Evolutionary conservation across 352 stramenopile species (phyloP).

Genomic region (Phytophthora europaea): DNA sequence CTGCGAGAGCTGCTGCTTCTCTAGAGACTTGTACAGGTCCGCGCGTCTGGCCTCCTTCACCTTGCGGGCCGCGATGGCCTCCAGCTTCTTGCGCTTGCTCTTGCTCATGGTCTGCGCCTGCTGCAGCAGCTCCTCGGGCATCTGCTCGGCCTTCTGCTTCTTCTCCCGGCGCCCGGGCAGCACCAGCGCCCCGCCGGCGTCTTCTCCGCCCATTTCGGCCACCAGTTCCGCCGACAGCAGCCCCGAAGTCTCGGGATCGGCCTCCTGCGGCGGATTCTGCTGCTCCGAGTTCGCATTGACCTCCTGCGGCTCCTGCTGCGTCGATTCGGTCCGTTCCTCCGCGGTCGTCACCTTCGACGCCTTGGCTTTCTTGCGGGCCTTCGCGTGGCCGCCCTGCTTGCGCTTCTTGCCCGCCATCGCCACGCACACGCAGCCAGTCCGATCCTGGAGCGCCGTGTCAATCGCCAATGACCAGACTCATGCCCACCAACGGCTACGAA

Average conservation of each 20-base stretch:
- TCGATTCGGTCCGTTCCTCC: constrained; percentile 18
- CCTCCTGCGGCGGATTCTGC: neutral
- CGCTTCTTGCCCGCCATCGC: constrained; percentile 72
- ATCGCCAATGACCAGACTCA: constrained; percentile 1
- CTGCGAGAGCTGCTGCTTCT: constrained; percentile 63
- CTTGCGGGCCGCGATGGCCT: constrained; percentile 79
- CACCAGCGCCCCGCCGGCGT: constrained; percentile 68
- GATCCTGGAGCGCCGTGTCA: constrained; percentile 9
- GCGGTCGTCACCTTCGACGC: constrained; percentile 10
- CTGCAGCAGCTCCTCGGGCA: constrained; percentile 70
- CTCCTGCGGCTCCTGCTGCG: constrained; percentile 28
- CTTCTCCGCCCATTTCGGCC: constrained; percentile 67
- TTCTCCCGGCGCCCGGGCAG: constrained; percentile 64
- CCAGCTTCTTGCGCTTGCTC: constrained; percentile 86
- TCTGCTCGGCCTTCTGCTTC: constrained; percentile 56
- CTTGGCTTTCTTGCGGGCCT: constrained; percentile 63
- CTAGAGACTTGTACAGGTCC: constrained; percentile 85
- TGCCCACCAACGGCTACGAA: constrained; percentile 12
- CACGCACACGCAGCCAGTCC: constrained; percentile 8
- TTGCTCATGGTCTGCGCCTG: constrained; percentile 80
- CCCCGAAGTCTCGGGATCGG: constrained; percentile 12
- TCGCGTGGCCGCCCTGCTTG: constrained; percentile 48
- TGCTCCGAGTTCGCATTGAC: constrained; percentile 25
- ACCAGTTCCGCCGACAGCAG: constrained; percentile 78
- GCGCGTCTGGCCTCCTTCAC: constrained; percentile 79